These are phyloP conservation scores for Cryptosporidium parvum DNA, from an alignment of 169 alveolate genomes.

Conservation along the genomic window DNA sequence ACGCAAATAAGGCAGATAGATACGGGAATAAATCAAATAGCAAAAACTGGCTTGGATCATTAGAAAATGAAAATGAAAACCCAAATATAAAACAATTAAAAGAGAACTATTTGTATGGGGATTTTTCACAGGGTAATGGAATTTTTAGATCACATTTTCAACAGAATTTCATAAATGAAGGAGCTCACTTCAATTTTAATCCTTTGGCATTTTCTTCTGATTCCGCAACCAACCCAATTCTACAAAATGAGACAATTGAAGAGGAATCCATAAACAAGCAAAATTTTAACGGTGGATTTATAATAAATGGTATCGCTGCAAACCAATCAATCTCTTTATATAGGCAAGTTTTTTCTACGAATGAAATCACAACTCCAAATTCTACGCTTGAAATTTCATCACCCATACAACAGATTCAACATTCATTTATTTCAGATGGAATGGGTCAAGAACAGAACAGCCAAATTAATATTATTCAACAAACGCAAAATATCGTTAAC, in stretches of 20 bases:
- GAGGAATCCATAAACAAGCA: conserved; percentile 49
- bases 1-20: conserved; percentile 10
- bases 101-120: conserved; percentile 18
- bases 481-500: conserved; percentile 37
- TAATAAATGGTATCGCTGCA: not conserved
- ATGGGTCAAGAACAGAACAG: conserved; percentile 47
- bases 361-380: conserved; percentile 61
- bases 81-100: conserved; percentile 31
- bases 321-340: conserved; percentile 40
- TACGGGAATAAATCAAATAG: not conserved
- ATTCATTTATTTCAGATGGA: conserved; percentile 52
- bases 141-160: conserved; percentile 33
- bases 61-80: conserved; percentile 49
- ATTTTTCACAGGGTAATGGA: conserved; percentile 42
- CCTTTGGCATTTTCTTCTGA: conserved; percentile 38
- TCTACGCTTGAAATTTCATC: conserved; percentile 72
- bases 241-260: conserved; percentile 5
- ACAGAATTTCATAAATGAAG: conserved; percentile 41
- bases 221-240: conserved; percentile 38
- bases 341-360: conserved; percentile 50
- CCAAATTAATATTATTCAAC: conserved; percentile 46
- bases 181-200: conserved; percentile 37
- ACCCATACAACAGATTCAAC: conserved; percentile 54
- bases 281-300: conserved; percentile 17
- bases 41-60: conserved; percentile 18